phyloP scores from a whole-genome alignment of 257 asterid genomes.

The Osmanthus fragrans region DNA sequence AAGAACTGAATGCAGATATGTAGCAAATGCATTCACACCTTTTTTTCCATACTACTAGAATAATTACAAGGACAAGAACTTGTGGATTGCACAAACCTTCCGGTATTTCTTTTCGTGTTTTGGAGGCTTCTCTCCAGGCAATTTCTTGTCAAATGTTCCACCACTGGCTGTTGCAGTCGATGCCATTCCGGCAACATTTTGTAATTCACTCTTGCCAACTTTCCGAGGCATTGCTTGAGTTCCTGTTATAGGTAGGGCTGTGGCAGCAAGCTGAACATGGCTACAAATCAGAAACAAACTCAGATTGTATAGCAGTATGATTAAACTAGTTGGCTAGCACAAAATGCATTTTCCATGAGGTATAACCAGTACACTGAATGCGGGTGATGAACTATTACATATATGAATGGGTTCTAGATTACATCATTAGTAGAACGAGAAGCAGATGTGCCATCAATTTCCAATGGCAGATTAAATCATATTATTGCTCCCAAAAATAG shows the following conservation, averaged over 20 bases:
- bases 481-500: too few species aligned
- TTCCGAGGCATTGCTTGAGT: slow-evolving; percentile 61
- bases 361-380: background rate
- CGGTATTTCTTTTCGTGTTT: slow-evolving; percentile 93
- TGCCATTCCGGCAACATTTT: slow-evolving; percentile 92
- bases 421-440: background rate
- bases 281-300: slow-evolving; percentile 46
- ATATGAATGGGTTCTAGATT: background rate
- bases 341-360: background rate
- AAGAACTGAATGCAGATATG: slow-evolving; percentile 54
- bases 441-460: background rate
- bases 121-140: slow-evolving; percentile 80
- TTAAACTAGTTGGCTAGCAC: slow-evolving; percentile 9
- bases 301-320: slow-evolving; percentile 5
- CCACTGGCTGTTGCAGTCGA: slow-evolving; percentile 93
- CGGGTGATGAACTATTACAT: background rate
- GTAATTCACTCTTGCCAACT: slow-evolving; percentile 75
- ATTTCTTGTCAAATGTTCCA: slow-evolving; percentile 93
- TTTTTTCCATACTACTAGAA: background rate
- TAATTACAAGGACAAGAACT: background rate
- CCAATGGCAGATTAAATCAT: background rate
- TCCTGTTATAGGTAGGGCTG: slow-evolving; percentile 85
- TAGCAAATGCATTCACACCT: background rate
- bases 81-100: slow-evolving; percentile 50
- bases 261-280: slow-evolving; percentile 87